Percentiles rank a stretch among this genome's conserved stretches.
These are phyloP conservation scores for Amesomyces nigricolor DNA, from an alignment of 2,329 filamentous ascomycete genomes.

Conservation along the genomic window DNA sequence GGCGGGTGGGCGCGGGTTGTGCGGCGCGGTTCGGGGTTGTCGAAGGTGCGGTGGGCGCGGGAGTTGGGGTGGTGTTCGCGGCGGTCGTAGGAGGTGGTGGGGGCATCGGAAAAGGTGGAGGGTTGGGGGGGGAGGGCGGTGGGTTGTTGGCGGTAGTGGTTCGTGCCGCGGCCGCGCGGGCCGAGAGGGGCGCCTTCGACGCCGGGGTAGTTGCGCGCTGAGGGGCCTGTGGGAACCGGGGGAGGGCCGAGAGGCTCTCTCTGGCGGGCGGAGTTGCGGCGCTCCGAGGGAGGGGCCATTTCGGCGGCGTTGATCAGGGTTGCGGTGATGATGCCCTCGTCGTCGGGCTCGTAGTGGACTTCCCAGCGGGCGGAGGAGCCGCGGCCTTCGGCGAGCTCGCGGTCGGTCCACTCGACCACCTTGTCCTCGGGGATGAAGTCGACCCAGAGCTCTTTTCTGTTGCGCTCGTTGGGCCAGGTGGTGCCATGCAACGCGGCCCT, in stretches of 20 bases:
- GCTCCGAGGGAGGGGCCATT: conserved; percentile 24
- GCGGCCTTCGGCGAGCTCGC: conserved; percentile 49
- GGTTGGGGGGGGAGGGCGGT: conserved; percentile 7
- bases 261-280: conserved; percentile 19
- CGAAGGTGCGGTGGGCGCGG: neutral
- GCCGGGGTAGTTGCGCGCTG: conserved; percentile 17
- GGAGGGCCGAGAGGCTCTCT: conserved; percentile 9
- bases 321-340: conserved; percentile 50
- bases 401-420: conserved; percentile 67
- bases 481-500: conserved; percentile 69
- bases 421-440: conserved; percentile 81
- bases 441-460: conserved; percentile 76
- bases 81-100: too few species aligned
- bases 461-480: conserved; percentile 82
- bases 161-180: conserved; percentile 25
- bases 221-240: conserved; percentile 21
- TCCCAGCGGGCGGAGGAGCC: conserved; percentile 56
- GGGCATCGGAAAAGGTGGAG: too few species aligned
- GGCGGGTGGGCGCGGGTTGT: conserved; percentile 39
- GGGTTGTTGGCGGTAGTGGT: conserved; percentile 17
- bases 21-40: too few species aligned
- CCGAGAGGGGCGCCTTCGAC: conserved; percentile 28
- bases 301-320: conserved; percentile 47
- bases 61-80: neutral
- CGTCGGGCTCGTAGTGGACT: conserved; percentile 59